These are phyloP conservation scores for Colletotrichum karsti DNA, from an alignment of 2,329 filamentous ascomycete genomes.

Conservation along the genomic window DNA sequence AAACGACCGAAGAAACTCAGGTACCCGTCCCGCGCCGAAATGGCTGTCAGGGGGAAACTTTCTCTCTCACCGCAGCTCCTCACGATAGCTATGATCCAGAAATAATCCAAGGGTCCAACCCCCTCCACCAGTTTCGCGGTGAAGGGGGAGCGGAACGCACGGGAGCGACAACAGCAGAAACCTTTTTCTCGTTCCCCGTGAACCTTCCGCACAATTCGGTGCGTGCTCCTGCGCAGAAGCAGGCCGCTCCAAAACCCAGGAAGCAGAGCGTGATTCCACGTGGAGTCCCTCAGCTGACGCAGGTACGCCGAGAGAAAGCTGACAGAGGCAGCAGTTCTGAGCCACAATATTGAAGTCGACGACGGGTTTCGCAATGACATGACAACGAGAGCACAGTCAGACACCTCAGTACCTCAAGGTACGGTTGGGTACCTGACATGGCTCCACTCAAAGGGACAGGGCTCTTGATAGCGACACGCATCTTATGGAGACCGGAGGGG, in stretches of 20 bases:
- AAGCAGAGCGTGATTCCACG: conserved; percentile 5
- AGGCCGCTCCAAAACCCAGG: neutral
- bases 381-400: conserved; percentile 2
- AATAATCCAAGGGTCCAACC: conserved; percentile 24
- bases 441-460: conserved; percentile 11
- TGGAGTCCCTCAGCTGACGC: conserved; percentile 15
- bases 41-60: neutral
- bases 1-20: neutral
- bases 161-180: conserved; percentile 21
- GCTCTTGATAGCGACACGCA: conserved; percentile 26
- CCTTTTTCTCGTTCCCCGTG: conserved; percentile 8
- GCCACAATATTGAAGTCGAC: neutral
- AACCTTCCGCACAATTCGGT: conserved; percentile 4
- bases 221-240: neutral
- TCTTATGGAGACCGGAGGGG: conserved; percentile 18
- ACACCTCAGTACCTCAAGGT: conserved; percentile 10
- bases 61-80: neutral
- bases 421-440: conserved; percentile 14
- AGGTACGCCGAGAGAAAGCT: conserved; percentile 15
- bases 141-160: conserved; percentile 29
- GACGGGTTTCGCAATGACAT: conserved; percentile 16
- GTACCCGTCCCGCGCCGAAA: neutral
- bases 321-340: neutral
- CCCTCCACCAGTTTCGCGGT: neutral
- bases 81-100: neutral